These are phyloP conservation scores for Fomitiporia mediterranea DNA, from an alignment of 1,284 basidiomycete species.

Conservation along the genomic window DNA sequence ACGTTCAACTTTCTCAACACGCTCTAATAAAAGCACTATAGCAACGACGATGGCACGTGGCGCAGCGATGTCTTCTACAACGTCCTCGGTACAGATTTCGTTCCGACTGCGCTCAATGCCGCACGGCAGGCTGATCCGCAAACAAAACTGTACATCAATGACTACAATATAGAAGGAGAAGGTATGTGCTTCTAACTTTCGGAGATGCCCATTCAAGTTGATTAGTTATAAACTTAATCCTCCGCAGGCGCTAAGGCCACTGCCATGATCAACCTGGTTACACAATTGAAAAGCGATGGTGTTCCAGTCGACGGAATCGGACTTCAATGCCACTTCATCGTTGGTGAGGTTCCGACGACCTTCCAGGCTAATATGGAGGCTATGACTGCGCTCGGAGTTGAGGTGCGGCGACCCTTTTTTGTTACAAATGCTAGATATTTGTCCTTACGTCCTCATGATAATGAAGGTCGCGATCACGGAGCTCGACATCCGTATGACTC, in stretches of 20 bases:
- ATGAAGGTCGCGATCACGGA: constrained; percentile 42
- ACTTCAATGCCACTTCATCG: constrained; percentile 47
- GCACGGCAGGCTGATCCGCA: constrained; percentile 34
- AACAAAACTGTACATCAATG: constrained; percentile 34
- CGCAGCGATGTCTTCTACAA: constrained; percentile 34
- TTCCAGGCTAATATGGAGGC: constrained; percentile 39
- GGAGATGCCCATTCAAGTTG: background rate
- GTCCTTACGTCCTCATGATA: too few species aligned
- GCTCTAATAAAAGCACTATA: background rate
- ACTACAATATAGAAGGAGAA: constrained; percentile 32
- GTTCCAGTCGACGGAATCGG: constrained; percentile 49
- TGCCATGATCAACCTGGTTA: constrained; percentile 42
- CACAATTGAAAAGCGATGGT: constrained; percentile 35
- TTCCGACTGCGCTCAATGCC: constrained; percentile 33
- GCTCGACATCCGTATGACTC: constrained; percentile 48
- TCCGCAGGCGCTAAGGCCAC: constrained; percentile 41
- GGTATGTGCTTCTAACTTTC: constrained; percentile 8
- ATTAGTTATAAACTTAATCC: background rate
- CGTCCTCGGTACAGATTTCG: constrained; percentile 33
- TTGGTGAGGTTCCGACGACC: constrained; percentile 39
- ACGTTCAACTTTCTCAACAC: background rate
- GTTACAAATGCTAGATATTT: background rate
- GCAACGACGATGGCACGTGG: constrained; percentile 35
- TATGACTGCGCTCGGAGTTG: constrained; percentile 47
- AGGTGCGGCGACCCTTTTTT: constrained; percentile 29